A percentile compares a stretch with the other conserved stretches of the same genome.
Evolutionary conservation across 768 basidiomycete species (phyloP).

Genomic region (Russula dissimulans): DNA sequence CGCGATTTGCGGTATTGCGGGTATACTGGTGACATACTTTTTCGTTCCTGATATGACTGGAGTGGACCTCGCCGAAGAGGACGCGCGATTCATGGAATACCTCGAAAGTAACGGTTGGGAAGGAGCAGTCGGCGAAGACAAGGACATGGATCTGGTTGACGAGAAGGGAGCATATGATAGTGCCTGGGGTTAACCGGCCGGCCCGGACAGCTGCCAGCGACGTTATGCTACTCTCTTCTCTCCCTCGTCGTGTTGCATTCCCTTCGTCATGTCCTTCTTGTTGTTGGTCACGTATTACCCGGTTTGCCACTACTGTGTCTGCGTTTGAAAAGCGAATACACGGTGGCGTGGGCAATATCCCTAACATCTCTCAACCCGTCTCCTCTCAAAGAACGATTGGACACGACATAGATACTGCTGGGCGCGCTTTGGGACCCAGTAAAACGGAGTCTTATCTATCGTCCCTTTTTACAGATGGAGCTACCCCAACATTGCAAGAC

Average conservation of each 20-base stretch:
- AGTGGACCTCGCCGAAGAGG: slow-evolving; percentile 57
- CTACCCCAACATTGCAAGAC: slow-evolving; percentile 48
- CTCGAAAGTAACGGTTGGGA: slow-evolving; percentile 56
- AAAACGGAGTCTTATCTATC: slow-evolving; percentile 50
- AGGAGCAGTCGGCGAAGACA: slow-evolving; percentile 52
- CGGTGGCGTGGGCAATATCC: neutral
- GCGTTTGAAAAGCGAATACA: neutral
- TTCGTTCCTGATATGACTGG: slow-evolving; percentile 62
- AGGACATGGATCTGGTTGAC: slow-evolving; percentile 27
- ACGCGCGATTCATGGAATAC: slow-evolving; percentile 51
- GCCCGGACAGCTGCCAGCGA: neutral
- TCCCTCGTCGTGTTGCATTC: slow-evolving; percentile 7
- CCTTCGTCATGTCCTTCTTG: neutral
- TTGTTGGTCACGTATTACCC: neutral
- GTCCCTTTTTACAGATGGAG: slow-evolving; percentile 37
- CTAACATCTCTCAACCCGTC: neutral
- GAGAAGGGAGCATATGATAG: too few species aligned
- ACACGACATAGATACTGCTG: neutral
- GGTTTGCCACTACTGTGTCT: neutral
- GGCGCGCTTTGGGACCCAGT: slow-evolving; percentile 32
- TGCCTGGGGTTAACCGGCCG: too few species aligned
- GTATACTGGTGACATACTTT: slow-evolving; percentile 57
- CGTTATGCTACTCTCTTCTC: neutral
- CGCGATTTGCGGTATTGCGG: slow-evolving; percentile 56
- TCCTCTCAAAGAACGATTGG: neutral